Evolutionary conservation across 352 stramenopile species (phyloP).

Genomic region (Globisporangium solare): DNA sequence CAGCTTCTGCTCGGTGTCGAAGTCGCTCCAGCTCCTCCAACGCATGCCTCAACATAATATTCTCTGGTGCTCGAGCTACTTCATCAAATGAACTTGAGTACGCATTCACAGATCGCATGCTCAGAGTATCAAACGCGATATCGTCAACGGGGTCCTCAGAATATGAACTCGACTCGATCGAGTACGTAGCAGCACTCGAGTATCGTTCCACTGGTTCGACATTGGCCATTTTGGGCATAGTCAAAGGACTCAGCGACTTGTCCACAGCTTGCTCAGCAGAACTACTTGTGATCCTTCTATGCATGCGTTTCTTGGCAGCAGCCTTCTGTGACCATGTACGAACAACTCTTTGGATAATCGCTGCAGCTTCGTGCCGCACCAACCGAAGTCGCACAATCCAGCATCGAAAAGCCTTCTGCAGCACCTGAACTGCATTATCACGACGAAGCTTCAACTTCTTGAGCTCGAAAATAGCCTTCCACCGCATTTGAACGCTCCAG

Average conservation of each 20-base stretch:
- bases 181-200: slow-evolving; percentile 17
- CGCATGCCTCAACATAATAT: slow-evolving; percentile 36
- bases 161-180: slow-evolving; percentile 16
- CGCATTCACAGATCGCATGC: slow-evolving; percentile 6
- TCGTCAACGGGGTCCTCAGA: slow-evolving; percentile 18
- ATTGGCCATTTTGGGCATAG: background rate
- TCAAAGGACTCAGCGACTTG: slow-evolving; percentile 4
- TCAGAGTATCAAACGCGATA: slow-evolving; percentile 7
- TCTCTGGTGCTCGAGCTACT: slow-evolving; percentile 16
- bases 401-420: slow-evolving; percentile 30
- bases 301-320: background rate
- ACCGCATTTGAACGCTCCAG: slow-evolving; percentile 46
- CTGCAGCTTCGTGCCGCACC: slow-evolving; percentile 19
- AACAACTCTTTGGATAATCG: slow-evolving; percentile 30
- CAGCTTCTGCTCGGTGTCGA: slow-evolving; percentile 49
- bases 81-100: slow-evolving; percentile 12
- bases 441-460: slow-evolving; percentile 29
- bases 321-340: slow-evolving; percentile 20
- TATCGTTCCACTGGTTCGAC: slow-evolving; percentile 13
- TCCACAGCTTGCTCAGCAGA: background rate
- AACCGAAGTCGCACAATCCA: slow-evolving; percentile 24
- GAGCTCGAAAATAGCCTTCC: slow-evolving; percentile 46
- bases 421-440: slow-evolving; percentile 22
- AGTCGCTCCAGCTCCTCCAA: slow-evolving; percentile 51
- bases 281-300: background rate